Base-by-base conservation (phyloP, 805 yeast genomes). In the Ogataea chonburiensis region DNA sequence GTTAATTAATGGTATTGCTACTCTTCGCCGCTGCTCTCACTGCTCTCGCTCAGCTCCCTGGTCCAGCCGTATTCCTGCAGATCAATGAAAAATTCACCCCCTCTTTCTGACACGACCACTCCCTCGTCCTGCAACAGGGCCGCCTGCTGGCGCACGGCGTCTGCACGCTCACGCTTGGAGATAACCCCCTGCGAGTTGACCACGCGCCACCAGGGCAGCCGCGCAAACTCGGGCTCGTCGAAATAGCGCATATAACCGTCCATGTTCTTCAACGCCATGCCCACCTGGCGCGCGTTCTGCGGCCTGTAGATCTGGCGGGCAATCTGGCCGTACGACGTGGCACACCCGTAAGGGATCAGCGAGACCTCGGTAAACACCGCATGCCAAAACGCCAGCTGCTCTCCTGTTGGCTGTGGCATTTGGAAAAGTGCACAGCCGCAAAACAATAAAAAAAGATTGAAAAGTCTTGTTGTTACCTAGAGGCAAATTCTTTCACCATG, bases 171-270 rank as follows among this genome's bases (percentile, higher is more conserved):
- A 28, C 84, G 54, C 3, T 72, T 71, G 4, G 87, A 73, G 2
- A 84, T 77, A 13, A 59, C 64, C 0, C 93, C 93, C 12, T 73
- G 60, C n/a, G 83, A 66, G 16, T 73, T 70, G 7, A 85, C 64
- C 2, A 85, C 84, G 22, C 94, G 60, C 91, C 91, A 84, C 94
- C 94, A 85, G 4, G 91, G 91, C 10, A 83, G 71, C 7, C 61
- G 63, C 2, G 47, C 56, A 7, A 50, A 33, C 36, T 61, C 58
- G 45, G 59, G 60, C 21, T 47, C 52, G 4, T 37, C 12, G 51
- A 48, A 37, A 7, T 24, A 34, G 6, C 37, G 29, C 7, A 11
- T 27, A 32, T 50, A 45, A 3, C 21, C n/a, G 1, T 69, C 67
- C 10, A 77, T 63, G 30, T 72, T 64, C 56, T 84, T 85, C 41